A percentile compares a stretch with the other conserved stretches of the same genome.
Conservation (phyloP, 2,329 filamentous ascomycete species). For the Helotiales sp. region DNA sequence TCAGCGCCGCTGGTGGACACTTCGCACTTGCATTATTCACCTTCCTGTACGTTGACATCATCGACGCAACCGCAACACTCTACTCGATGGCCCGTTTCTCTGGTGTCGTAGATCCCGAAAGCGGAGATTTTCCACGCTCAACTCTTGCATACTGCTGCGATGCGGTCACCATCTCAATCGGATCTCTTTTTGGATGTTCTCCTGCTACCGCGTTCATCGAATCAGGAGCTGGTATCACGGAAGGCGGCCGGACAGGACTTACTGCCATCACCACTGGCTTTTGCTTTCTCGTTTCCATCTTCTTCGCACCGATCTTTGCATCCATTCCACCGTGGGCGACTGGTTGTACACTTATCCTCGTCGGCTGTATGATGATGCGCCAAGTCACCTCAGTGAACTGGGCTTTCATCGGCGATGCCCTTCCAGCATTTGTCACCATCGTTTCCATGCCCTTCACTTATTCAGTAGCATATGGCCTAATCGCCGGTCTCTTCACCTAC, state of each 20-base stretch:
- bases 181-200: slow-evolving; percentile 70
- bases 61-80: slow-evolving; percentile 77
- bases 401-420: slow-evolving; percentile 75
- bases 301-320: slow-evolving; percentile 78
- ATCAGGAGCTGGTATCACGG: slow-evolving; percentile 75
- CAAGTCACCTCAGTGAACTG: slow-evolving; percentile 78
- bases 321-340: slow-evolving; percentile 81
- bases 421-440: slow-evolving; percentile 77
- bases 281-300: slow-evolving; percentile 73
- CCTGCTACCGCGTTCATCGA: slow-evolving; percentile 79
- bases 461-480: slow-evolving; percentile 77
- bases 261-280: slow-evolving; percentile 72
- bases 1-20: slow-evolving; percentile 56
- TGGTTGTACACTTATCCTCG: slow-evolving; percentile 72
- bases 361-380: slow-evolving; percentile 79
- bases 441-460: slow-evolving; percentile 80
- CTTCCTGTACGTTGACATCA: slow-evolving; percentile 80
- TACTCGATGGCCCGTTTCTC: slow-evolving; percentile 84
- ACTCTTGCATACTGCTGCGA: slow-evolving; percentile 79
- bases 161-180: slow-evolving; percentile 72
- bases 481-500: slow-evolving; percentile 65
- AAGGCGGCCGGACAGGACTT: slow-evolving; percentile 74
- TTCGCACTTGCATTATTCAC: slow-evolving; percentile 76
- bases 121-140: slow-evolving; percentile 84
- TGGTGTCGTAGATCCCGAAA: slow-evolving; percentile 64